These are phyloP conservation scores for Trebouxia sp. DNA, from an alignment of 139 green algal genomes.

Conservation along the genomic window DNA sequence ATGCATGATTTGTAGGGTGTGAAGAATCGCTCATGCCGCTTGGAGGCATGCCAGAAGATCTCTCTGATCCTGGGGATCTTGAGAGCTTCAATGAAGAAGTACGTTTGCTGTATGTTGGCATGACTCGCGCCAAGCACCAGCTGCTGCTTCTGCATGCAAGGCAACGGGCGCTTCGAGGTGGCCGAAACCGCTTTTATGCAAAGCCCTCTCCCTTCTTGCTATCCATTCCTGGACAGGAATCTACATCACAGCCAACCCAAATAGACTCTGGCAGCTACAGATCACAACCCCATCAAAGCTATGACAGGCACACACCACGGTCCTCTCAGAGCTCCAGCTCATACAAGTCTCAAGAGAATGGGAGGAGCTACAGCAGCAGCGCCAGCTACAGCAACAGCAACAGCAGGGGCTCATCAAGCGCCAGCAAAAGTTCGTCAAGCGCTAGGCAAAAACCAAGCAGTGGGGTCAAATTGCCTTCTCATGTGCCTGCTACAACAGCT, in stretches of 20 bases:
- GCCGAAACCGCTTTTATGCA: not conserved
- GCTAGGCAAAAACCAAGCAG: no score
- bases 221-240: not conserved
- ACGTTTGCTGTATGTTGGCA: conserved; percentile 47
- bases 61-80: conserved; percentile 4
- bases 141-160: conserved; percentile 16
- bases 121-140: conserved; percentile 45
- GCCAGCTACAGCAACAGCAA: no score
- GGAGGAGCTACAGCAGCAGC: no score
- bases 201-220: not conserved
- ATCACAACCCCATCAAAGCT: no score
- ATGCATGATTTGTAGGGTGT: not conserved
- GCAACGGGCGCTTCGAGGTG: not conserved
- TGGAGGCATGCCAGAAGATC: not conserved
- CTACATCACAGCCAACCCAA: not conserved
- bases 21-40: not conserved
- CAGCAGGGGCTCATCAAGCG: no score
- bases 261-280: no score
- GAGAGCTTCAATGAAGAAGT: conserved; percentile 41
- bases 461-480: no score
- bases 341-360: no score
- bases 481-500: no score
- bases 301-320: no score
- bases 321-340: no score
- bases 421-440: no score